A percentile compares a stretch with the other conserved stretches of the same genome.
Conservation (phyloP, 2,329 filamentous ascomycete species). For the Clonostachys byssicola region DNA sequence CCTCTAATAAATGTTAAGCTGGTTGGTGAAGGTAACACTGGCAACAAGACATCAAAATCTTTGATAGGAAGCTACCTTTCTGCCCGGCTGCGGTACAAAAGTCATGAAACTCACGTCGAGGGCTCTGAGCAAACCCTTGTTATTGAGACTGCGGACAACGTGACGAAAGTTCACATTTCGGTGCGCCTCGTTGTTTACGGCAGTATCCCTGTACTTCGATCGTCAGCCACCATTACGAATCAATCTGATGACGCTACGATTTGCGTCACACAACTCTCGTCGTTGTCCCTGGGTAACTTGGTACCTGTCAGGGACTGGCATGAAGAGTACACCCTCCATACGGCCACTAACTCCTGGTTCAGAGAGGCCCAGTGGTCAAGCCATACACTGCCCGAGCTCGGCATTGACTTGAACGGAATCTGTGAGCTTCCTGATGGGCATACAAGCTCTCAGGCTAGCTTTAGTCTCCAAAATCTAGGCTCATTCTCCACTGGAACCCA, state of each 20-base stretch:
- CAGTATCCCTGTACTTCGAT: constrained; percentile 9
- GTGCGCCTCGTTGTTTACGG: constrained; percentile 12
- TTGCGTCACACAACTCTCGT: constrained; percentile 12
- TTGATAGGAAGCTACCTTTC: constrained; percentile 15
- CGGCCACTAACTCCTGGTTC: constrained; percentile 22
- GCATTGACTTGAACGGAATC: constrained; percentile 17
- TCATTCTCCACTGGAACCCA: constrained; percentile 19
- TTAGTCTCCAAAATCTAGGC: constrained; percentile 15
- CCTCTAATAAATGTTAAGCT: constrained; percentile 14
- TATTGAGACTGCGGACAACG: constrained; percentile 8
- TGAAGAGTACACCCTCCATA: constrained; percentile 12
- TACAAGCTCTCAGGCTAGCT: constrained; percentile 10
- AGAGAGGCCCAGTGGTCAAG: constrained; percentile 24
- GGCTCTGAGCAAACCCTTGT: constrained; percentile 4
- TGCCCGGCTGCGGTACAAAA: constrained; percentile 12
- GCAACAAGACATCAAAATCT: constrained; percentile 15
- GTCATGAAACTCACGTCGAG: constrained; percentile 5
- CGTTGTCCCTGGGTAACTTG: constrained; percentile 12
- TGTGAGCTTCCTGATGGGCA: constrained; percentile 8
- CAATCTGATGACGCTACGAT: neutral
- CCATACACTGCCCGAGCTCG: constrained; percentile 14
- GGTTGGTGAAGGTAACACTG: constrained; percentile 14
- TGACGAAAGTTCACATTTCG: constrained; percentile 8
- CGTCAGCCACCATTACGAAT: constrained; percentile 13
- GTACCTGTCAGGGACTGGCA: constrained; percentile 10